phyloP scores from a whole-genome alignment of 805 yeast species.

The Candida boidinii region DNA sequence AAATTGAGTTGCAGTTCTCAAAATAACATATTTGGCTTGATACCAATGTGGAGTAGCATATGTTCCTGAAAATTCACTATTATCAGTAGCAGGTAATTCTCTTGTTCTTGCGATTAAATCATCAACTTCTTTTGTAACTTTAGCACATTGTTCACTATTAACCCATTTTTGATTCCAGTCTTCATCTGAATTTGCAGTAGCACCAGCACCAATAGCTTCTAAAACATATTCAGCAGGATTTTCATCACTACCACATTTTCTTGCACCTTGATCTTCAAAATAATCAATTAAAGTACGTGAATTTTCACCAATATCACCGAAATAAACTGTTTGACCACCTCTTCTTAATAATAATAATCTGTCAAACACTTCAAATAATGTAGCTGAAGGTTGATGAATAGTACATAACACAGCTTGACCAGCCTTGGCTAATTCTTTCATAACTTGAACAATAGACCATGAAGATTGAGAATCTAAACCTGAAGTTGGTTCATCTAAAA shows the following conservation, averaged over 20 bases:
- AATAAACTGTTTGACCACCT: constrained; percentile 47
- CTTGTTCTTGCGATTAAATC: constrained; percentile 14
- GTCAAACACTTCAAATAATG: constrained; percentile 35
- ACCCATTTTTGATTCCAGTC: constrained; percentile 65
- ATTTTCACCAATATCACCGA: constrained; percentile 43
- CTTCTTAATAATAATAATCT: constrained; percentile 34
- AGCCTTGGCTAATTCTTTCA: constrained; percentile 38
- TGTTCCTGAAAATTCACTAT: constrained; percentile 10
- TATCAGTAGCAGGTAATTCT: constrained; percentile 6
- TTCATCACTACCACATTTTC: constrained; percentile 48
- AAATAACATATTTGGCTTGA: constrained; percentile 26
- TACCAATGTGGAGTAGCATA: constrained; percentile 40
- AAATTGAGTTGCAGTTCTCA: constrained; percentile 31
- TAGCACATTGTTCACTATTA: constrained; percentile 19
- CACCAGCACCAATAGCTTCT: constrained; percentile 74
- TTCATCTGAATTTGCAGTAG: constrained; percentile 48
- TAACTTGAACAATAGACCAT: constrained; percentile 47
- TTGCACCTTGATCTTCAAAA: constrained; percentile 51
- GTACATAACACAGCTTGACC: constrained; percentile 56
- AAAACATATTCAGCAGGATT: constrained; percentile 75
- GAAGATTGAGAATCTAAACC: constrained; percentile 54
- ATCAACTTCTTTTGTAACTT: constrained; percentile 22
- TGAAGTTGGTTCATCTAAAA: constrained; percentile 55
- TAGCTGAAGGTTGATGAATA: constrained; percentile 43
- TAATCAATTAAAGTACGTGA: constrained; percentile 34